Conservation (phyloP, 257 asterid genomes). For the Solanum corneliomulleri region DNA sequence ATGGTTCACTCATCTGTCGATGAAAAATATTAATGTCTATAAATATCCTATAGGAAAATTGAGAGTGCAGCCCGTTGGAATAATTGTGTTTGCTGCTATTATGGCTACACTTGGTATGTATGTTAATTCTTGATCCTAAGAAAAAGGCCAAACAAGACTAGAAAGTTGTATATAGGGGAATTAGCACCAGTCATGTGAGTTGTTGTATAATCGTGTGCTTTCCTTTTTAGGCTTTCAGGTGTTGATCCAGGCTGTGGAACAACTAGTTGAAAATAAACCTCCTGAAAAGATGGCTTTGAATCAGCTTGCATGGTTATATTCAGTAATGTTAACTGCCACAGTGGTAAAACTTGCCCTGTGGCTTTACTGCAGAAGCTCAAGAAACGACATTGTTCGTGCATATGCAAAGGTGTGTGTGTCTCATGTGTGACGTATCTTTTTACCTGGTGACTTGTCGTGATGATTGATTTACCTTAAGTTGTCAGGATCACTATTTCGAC, state of each 20-base stretch:
- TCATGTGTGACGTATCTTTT: background rate
- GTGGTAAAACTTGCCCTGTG: conserved; percentile 27
- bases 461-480: background rate
- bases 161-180: background rate
- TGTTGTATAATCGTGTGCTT: background rate
- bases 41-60: conserved; percentile 89
- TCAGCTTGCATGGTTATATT: conserved; percentile 21
- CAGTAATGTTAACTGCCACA: conserved; percentile 31
- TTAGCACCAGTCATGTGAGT: background rate
- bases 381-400: conserved; percentile 24
- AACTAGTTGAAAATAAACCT: conserved; percentile 8
- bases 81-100: conserved; percentile 77
- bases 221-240: conserved; percentile 5
- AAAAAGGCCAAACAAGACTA: background rate
- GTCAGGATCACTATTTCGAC: conserved; percentile 26
- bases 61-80: conserved; percentile 96
- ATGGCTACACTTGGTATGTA: conserved; percentile 90
- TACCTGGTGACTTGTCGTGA: background rate
- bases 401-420: conserved; percentile 8
- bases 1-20: conserved; percentile 78
- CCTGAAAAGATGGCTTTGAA: conserved; percentile 7
- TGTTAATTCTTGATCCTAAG: background rate
- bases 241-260: conserved; percentile 9
- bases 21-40: conserved; percentile 73
- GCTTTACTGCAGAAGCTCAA: conserved; percentile 36